Conservation (phyloP, 495 filamentous ascomycete species). For the Penicillium lividum region DNA sequence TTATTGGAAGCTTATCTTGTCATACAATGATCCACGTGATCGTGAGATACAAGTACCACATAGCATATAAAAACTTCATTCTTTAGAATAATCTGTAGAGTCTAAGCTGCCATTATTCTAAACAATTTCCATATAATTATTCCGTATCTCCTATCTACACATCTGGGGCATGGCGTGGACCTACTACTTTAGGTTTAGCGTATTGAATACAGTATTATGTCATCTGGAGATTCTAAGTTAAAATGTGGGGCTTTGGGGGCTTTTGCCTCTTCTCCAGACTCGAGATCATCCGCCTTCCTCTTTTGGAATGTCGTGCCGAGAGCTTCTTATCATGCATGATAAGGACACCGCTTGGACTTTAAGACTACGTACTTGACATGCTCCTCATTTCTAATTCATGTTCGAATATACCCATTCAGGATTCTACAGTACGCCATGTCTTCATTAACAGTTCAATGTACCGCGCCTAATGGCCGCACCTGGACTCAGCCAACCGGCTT, state of each 20-base stretch:
- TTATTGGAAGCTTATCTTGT: constrained; percentile 16
- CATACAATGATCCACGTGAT: constrained; percentile 18
- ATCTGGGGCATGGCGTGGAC: constrained; percentile 21
- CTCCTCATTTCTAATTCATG: constrained; percentile 6
- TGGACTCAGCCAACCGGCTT: constrained; percentile 76
- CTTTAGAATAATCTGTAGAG: too few relatives aligned
- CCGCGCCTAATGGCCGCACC: constrained; percentile 73
- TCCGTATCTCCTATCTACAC: constrained; percentile 1
- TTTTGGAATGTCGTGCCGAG: constrained; percentile 28
- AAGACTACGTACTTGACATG: constrained; percentile 21
- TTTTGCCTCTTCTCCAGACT: constrained; percentile 8
- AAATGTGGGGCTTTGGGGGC: neutral
- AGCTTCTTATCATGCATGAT: constrained; percentile 11
- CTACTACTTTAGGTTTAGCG: constrained; percentile 23
- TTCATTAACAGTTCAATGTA: constrained; percentile 27
- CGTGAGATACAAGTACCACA: too few relatives aligned
- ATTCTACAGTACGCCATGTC: constrained; percentile 15
- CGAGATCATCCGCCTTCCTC: constrained; percentile 13
- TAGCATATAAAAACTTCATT: too few relatives aligned
- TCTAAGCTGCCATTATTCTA: too few relatives aligned
- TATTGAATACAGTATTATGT: neutral
- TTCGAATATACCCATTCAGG: neutral
- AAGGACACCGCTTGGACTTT: constrained; percentile 12
- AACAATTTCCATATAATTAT: too few relatives aligned
- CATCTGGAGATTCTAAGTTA: constrained; percentile 19